Percentiles rank a stretch among this genome's conserved stretches.
phyloP scores from a whole-genome alignment of 345 rosid species.

The Citrus sp. region DNA sequence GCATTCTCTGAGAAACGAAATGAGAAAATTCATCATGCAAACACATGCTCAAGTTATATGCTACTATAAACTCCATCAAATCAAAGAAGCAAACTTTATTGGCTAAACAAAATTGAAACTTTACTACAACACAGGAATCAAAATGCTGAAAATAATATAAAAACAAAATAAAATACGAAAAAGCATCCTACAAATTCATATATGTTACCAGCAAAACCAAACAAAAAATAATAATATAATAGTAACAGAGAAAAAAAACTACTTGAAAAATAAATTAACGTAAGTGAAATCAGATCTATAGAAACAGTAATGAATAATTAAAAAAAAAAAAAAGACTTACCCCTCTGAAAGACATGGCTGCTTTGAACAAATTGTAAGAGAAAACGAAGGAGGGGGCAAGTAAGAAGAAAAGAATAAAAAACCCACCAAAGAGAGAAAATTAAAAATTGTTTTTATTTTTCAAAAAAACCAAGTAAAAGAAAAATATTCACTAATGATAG shows the following conservation, averaged over 20 bases:
- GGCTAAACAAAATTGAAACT: neutral
- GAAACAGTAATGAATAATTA: neutral
- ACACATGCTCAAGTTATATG: neutral
- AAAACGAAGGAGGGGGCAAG: neutral
- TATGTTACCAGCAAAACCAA: neutral
- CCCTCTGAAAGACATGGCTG: slow-evolving; percentile 44
- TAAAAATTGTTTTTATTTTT: neutral
- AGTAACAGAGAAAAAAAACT: neutral
- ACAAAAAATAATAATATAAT: neutral
- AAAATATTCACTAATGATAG: neutral
- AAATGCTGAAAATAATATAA: neutral
- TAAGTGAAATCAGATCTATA: neutral
- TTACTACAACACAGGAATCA: neutral
- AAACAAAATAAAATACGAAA: neutral
- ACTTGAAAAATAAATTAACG: neutral
- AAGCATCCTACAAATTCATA: neutral
- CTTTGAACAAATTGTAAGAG: neutral
- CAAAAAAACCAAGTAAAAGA: too few species aligned
- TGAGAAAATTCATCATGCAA: neutral
- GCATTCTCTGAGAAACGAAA: neutral
- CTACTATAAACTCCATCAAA: neutral
- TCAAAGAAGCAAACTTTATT: neutral
- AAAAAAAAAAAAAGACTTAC: slow-evolving; percentile 23
- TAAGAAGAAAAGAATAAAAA: neutral
- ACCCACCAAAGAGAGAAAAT: neutral